Evolutionary conservation across 305 asterid species (phyloP).

Genomic region (Fraxinus paxiana): DNA sequence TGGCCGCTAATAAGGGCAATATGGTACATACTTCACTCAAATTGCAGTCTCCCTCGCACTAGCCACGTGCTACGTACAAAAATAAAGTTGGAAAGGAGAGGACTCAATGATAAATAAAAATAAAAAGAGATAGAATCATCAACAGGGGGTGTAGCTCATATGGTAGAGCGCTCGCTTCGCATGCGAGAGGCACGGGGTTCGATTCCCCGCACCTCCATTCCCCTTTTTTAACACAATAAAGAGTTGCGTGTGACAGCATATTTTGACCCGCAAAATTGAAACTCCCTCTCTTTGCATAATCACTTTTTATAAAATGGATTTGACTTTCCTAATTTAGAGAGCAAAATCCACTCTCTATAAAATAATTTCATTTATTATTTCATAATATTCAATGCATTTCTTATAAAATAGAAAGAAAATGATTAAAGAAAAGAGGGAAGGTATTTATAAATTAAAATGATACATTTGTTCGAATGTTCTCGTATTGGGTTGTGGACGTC

Average conservation of each 20-base stretch:
- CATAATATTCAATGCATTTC: neutral
- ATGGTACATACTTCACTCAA: neutral
- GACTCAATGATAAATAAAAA: too few species aligned
- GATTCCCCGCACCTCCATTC: constrained; percentile 96
- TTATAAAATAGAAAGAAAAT: neutral
- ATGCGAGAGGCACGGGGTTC: constrained; percentile 99
- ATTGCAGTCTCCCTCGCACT: neutral
- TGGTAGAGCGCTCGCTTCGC: constrained; percentile 99
- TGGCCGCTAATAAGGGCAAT: neutral
- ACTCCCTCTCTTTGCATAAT: too few species aligned
- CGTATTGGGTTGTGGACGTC: neutral
- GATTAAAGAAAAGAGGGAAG: neutral
- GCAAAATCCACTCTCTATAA: neutral
- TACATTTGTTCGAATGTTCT: neutral
- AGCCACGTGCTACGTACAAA: neutral
- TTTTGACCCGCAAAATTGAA: too few species aligned
- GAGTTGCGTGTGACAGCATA: too few species aligned
- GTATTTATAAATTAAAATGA: too few species aligned
- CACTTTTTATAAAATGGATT: neutral
- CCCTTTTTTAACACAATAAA: neutral
- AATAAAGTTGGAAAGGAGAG: neutral
- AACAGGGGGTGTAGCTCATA: constrained; percentile 16
- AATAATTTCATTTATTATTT: neutral
- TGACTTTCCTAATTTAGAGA: neutral
- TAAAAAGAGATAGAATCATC: neutral